A percentile compares a stretch with the other conserved stretches of the same genome.
Conservation (phyloP, 345 rosid genomes). For the Erucastrum elatum region DNA sequence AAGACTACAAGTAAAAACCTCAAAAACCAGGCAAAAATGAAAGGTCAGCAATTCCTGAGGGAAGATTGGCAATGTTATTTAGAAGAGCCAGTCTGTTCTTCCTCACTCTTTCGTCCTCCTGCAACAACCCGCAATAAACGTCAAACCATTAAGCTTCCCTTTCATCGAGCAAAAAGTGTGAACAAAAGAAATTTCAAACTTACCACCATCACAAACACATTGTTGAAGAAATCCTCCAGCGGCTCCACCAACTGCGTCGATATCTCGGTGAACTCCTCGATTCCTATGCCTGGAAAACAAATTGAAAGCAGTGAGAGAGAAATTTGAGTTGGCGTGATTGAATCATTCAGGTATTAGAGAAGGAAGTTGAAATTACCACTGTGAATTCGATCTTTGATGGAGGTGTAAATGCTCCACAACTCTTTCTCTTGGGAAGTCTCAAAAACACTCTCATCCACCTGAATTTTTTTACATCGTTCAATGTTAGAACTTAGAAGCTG, state of each 20-base stretch:
- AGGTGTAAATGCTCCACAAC: slow-evolving; percentile 61
- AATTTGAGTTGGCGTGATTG: not conserved
- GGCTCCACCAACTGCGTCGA: slow-evolving; percentile 69
- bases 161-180: not conserved
- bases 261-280: slow-evolving; percentile 71
- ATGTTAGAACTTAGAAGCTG: slow-evolving; percentile 30
- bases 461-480: slow-evolving; percentile 13
- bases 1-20: slow-evolving; percentile 10
- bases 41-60: slow-evolving; percentile 72
- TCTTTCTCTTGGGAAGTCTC: slow-evolving; percentile 76
- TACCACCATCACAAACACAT: slow-evolving; percentile 98
- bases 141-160: not conserved
- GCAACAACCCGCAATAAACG: slow-evolving; percentile 36
- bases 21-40: slow-evolving; percentile 82
- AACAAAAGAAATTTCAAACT: slow-evolving; percentile 31
- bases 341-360: not conserved
- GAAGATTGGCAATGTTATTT: slow-evolving; percentile 71
- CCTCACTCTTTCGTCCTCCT: slow-evolving; percentile 77
- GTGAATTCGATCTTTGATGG: slow-evolving; percentile 58
- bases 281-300: slow-evolving; percentile 55
- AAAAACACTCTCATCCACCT: slow-evolving; percentile 85
- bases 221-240: slow-evolving; percentile 82
- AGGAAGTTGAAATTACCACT: slow-evolving; percentile 48
- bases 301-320: slow-evolving; percentile 1
- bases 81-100: slow-evolving; percentile 81